phyloP scores from a whole-genome alignment of 441 rosid species.

The Populus hybrid region DNA sequence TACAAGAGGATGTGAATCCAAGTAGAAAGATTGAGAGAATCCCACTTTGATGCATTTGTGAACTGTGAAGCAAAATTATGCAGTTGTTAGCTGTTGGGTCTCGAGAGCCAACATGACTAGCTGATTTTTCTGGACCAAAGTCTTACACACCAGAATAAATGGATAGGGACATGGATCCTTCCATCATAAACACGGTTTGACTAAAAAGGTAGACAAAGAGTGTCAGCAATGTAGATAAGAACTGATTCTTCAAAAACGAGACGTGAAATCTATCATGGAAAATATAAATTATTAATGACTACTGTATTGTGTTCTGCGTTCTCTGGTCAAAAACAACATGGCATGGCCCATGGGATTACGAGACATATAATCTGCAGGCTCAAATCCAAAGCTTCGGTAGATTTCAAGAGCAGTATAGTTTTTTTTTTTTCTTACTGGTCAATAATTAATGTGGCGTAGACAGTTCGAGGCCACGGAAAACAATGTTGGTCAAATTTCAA shows the following conservation, averaged over 20 bases:
- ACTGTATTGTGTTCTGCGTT: neutral
- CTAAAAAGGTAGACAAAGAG: conserved; percentile 10
- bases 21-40: neutral
- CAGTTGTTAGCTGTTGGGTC: conserved; percentile 20
- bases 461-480: neutral
- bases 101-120: conserved; percentile 5
- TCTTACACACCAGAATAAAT: conserved; percentile 15
- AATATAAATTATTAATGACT: neutral
- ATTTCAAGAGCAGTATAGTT: neutral
- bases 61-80: neutral
- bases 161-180: conserved; percentile 20
- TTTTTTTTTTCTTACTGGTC: too few species aligned
- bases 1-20: neutral
- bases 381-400: neutral
- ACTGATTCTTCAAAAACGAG: neutral
- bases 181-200: conserved; percentile 20
- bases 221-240: conserved; percentile 17
- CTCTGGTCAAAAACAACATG: conserved; percentile 12
- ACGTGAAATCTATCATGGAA: neutral
- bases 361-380: conserved; percentile 7
- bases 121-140: conserved; percentile 9
- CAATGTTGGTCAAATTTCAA: neutral
- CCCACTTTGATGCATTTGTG: conserved; percentile 7
- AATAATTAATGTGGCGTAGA: conserved; percentile 2
- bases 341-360: neutral